Evolutionary conservation across 768 basidiomycete genomes (phyloP), one percentile per base, ranked within the genome.

Genomic region (Suillus luteus): DNA sequence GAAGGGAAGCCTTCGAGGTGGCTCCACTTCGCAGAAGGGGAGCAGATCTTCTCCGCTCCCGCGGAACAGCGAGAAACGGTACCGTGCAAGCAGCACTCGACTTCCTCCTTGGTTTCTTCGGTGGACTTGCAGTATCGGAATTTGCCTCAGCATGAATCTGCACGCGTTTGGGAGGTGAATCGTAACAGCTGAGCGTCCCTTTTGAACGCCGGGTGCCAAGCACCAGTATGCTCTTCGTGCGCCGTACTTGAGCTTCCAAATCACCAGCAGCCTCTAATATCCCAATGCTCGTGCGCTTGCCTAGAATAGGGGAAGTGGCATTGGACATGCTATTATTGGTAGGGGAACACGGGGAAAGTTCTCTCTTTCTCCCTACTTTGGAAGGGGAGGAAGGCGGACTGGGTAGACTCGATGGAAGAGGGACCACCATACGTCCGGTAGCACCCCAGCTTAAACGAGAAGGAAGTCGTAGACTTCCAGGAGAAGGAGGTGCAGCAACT

Each of bases 341-440:
- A 0, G 66, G 62, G 0, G 71, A 64, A 11, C 17, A 3, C 2
- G 62, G 63, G 14, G 14, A 37, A 17, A 63, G 5, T 3, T 54
- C 10, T 40, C 65, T 69, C 14, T 58, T 58, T 37, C 62, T 72
- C 31, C 60, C 10, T 2, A 62, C 31, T 31, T 64, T 74, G 0
- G 70, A 71, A 0, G 73, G 74, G 15, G 74, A 75, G 22, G 72
- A 72, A 0, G 74, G 74, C 2, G 74, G 74, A 48, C 75, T 76
- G 2, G 74, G 74, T 31, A 75, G 65, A 27, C 44, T 49, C 5
- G 65, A 49, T 7, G 63, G 33, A 48, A 44, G 22, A 33, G 57
- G 43, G 15, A 64, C 22, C 19, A 64, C 71, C 7, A 66, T 67
- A 22, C 71, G 71, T 10, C 71, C 70, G 14, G 65, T 48, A 48